These are phyloP conservation scores for Penicillium palitans DNA, from an alignment of 2,329 filamentous ascomycete genomes.

Conservation along the genomic window DNA sequence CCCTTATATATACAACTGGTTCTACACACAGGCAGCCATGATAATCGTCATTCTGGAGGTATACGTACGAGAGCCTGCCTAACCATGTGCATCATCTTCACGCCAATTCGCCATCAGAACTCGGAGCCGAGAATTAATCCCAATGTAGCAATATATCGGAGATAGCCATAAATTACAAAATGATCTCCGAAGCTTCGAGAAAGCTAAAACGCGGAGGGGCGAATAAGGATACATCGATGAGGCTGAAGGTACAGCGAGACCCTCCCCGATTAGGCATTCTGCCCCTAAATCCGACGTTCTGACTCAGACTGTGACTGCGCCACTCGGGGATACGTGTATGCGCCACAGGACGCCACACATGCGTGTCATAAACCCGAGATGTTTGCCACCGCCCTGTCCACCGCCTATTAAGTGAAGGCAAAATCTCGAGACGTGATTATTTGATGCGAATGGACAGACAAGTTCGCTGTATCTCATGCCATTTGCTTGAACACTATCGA, in stretches of 20 bases:
- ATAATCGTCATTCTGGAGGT: conserved; percentile 8
- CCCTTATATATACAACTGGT: conserved; percentile 14
- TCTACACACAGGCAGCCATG: conserved; percentile 11
- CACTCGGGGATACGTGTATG: background rate
- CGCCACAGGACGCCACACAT: conserved; percentile 13
- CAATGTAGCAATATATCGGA: conserved; percentile 1
- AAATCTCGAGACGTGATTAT: background rate
- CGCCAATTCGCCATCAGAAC: conserved; percentile 6
- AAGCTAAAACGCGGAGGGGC: conserved; percentile 7
- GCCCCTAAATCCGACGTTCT: conserved; percentile 12
- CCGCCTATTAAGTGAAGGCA: background rate
- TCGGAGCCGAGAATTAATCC: conserved; percentile 4
- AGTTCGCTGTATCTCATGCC: background rate
- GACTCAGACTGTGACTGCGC: conserved; percentile 2
- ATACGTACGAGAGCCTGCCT: conserved; percentile 22
- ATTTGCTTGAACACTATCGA: background rate
- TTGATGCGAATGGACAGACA: background rate
- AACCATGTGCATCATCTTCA: background rate
- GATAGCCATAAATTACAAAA: background rate
- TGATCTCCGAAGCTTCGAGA: conserved; percentile 2
- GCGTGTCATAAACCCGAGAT: too few relatives aligned
- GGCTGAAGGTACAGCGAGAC: background rate
- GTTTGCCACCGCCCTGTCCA: background rate
- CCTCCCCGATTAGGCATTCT: background rate
- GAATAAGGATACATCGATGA: conserved; percentile 2